Conservation (phyloP, 208 protist genomes). For the Leishmania turanica region DNA sequence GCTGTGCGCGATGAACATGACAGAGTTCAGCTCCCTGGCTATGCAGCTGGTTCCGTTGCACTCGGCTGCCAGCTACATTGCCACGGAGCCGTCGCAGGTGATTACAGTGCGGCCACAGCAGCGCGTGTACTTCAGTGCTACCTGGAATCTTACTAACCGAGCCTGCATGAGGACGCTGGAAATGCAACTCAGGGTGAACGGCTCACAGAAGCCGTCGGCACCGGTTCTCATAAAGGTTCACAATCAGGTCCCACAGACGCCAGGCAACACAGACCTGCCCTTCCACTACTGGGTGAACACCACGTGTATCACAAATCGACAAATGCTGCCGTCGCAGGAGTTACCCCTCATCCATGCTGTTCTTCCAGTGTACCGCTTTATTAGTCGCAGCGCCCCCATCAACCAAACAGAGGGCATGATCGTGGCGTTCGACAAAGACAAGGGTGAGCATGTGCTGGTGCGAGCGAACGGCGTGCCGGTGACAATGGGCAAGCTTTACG, state of each 20-base stretch:
- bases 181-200: conserved; percentile 80
- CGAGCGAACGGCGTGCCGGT: conserved; percentile 76
- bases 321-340: conserved; percentile 77
- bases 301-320: conserved; percentile 75
- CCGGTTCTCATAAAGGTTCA: conserved; percentile 82
- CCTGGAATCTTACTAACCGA: conserved; percentile 57
- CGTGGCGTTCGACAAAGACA: conserved; percentile 80
- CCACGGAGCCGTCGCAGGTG: conserved; percentile 67
- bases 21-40: conserved; percentile 75
- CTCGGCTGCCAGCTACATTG: conserved; percentile 60
- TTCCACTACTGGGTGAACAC: conserved; percentile 92
- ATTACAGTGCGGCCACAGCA: conserved; percentile 89
- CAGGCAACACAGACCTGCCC: conserved; percentile 52
- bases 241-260: conserved; percentile 61
- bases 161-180: conserved; percentile 72
- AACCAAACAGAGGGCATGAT: conserved; percentile 71
- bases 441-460: conserved; percentile 74
- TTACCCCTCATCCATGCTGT: conserved; percentile 70
- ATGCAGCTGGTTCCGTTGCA: conserved; percentile 83
- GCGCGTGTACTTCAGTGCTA: conserved; percentile 86
- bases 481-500: conserved; percentile 38
- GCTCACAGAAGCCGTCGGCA: conserved; percentile 65
- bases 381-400: conserved; percentile 39
- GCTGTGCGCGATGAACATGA: conserved; percentile 90
- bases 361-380: conserved; percentile 79